Percentiles rank a stretch among this genome's conserved stretches.
phyloP scores from a whole-genome alignment of 2,329 filamentous ascomycete genomes.

The Pseudogymnoascus sp. region DNA sequence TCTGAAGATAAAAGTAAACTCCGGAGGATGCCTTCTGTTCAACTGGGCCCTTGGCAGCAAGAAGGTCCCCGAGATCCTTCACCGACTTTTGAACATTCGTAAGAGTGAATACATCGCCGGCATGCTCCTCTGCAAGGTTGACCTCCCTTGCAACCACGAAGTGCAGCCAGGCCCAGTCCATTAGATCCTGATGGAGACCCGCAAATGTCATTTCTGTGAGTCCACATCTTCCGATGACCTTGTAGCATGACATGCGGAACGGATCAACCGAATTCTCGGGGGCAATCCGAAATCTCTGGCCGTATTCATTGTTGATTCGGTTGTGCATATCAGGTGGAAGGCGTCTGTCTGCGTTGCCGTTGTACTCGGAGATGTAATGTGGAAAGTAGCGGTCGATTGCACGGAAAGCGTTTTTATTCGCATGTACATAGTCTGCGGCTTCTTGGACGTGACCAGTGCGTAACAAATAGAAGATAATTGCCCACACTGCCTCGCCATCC shows the following conservation, averaged over 20 bases:
- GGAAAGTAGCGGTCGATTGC: slow-evolving; percentile 87
- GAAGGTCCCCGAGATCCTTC: slow-evolving; percentile 79
- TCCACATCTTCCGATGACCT: slow-evolving; percentile 81
- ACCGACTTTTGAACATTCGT: slow-evolving; percentile 71
- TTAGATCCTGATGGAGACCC: slow-evolving; percentile 56
- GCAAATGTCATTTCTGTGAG: slow-evolving; percentile 58
- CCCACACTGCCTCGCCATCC: slow-evolving; percentile 83
- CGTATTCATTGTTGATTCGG: slow-evolving; percentile 84
- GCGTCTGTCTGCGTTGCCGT: slow-evolving; percentile 66
- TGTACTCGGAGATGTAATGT: slow-evolving; percentile 80
- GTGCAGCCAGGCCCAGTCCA: slow-evolving; percentile 68
- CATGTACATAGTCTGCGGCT: slow-evolving; percentile 78
- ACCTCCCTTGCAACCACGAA: slow-evolving; percentile 63
- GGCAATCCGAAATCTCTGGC: slow-evolving; percentile 74
- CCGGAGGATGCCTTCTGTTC: slow-evolving; percentile 69
- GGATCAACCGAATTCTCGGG: slow-evolving; percentile 86
- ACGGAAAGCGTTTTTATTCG: slow-evolving; percentile 73
- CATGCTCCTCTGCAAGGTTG: slow-evolving; percentile 57
- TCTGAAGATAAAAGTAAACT: slow-evolving; percentile 89
- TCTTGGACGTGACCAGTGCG: slow-evolving; percentile 78
- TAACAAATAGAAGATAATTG: slow-evolving; percentile 85
- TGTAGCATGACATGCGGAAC: slow-evolving; percentile 95
- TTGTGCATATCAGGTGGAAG: slow-evolving; percentile 75
- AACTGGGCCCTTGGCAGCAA: slow-evolving; percentile 76
- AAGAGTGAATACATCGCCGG: slow-evolving; percentile 59